Percentiles rank a stretch among this genome's conserved stretches.
phyloP scores from a whole-genome alignment of 805 yeast genomes.

The Pichia membranifaciens region DNA sequence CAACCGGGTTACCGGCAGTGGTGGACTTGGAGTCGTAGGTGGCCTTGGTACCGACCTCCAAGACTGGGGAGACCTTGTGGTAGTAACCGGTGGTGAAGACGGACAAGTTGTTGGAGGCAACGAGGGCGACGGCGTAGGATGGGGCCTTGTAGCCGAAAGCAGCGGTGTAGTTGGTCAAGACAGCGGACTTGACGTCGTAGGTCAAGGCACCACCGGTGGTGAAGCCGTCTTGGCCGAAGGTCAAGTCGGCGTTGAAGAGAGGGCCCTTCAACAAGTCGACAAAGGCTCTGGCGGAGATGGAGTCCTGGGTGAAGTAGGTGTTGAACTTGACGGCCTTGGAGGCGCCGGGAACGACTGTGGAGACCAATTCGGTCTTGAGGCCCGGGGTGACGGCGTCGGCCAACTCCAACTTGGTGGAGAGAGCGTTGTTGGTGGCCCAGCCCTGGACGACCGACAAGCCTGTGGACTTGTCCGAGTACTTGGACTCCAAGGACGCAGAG shows the following conservation, averaged over 20 bases:
- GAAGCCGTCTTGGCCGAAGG: constrained; percentile 94
- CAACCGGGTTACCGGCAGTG: constrained; percentile 72
- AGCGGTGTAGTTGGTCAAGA: constrained; percentile 88
- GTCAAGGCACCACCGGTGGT: constrained; percentile 96
- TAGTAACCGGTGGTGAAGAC: constrained; percentile 92
- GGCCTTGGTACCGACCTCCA: constrained; percentile 98
- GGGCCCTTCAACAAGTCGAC: constrained; percentile 96
- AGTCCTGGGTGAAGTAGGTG: constrained; percentile 86
- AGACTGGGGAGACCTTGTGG: constrained; percentile 87
- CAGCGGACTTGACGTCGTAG: constrained; percentile 89
- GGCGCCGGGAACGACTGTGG: constrained; percentile 81
- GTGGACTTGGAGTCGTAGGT: constrained; percentile 80
- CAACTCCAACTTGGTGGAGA: constrained; percentile 90
- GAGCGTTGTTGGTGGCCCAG: constrained; percentile 90
- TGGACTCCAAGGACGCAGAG: constrained; percentile 85
- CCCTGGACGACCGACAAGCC: constrained; percentile 95
- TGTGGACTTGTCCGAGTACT: constrained; percentile 85
- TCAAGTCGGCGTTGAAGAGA: constrained; percentile 87
- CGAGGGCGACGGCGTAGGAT: constrained; percentile 76
- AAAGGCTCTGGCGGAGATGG: constrained; percentile 89
- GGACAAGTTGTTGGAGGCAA: constrained; percentile 80
- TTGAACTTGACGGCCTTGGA: constrained; percentile 85
- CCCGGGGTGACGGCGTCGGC: constrained; percentile 92
- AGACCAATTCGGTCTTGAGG: constrained; percentile 84
- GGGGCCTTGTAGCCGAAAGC: constrained; percentile 91